These are phyloP conservation scores for Balansia obtecta DNA, from an alignment of 2,329 filamentous ascomycete genomes.

Conservation along the genomic window DNA sequence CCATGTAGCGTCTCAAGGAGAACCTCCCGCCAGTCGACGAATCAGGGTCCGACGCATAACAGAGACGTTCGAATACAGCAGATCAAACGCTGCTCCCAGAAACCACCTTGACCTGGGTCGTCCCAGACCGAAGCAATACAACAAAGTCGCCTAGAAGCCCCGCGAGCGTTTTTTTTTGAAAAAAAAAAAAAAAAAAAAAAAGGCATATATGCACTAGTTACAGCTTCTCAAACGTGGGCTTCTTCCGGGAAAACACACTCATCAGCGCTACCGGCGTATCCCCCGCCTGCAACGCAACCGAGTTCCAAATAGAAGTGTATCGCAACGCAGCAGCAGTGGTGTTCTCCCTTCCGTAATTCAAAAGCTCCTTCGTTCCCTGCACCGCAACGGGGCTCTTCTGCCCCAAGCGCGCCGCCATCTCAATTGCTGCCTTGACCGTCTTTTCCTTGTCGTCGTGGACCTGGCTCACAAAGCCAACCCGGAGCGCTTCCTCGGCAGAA, in stretches of 20 bases:
- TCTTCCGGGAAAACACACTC: constrained; percentile 66
- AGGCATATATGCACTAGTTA: constrained; percentile 22
- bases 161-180: too few species aligned
- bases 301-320: constrained; percentile 84
- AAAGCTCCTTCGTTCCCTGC: constrained; percentile 73
- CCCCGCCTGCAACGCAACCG: constrained; percentile 64
- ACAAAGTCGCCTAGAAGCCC: not conserved
- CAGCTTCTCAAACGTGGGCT: constrained; percentile 74
- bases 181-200: too few species aligned
- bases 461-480: constrained; percentile 57
- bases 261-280: constrained; percentile 66
- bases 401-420: constrained; percentile 54
- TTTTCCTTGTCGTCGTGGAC: constrained; percentile 51
- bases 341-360: constrained; percentile 74
- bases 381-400: constrained; percentile 80
- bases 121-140: not conserved
- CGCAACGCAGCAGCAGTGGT: constrained; percentile 63
- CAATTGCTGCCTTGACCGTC: constrained; percentile 49
- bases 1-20: constrained; percentile 34
- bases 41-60: constrained; percentile 34
- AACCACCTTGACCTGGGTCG: too few species aligned
- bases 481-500: constrained; percentile 51
- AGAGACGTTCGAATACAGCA: not conserved
- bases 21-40: constrained; percentile 39
- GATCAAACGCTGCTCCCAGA: not conserved